These are phyloP conservation scores for Microthlaspi erraticum DNA, from an alignment of 345 rosid species.

Conservation along the genomic window DNA sequence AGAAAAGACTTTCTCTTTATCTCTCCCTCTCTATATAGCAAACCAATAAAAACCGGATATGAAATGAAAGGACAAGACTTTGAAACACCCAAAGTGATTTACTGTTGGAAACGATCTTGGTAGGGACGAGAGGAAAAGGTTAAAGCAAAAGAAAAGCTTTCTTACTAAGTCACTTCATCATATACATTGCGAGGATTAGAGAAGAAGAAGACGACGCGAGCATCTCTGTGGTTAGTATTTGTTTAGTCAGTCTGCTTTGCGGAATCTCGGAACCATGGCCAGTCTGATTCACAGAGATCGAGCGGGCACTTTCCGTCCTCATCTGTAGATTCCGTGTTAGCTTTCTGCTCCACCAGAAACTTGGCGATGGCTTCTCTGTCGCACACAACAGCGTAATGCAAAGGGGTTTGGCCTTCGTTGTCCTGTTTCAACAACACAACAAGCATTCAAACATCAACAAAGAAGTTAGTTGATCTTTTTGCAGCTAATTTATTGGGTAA, in stretches of 20 bases:
- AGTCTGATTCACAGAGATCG: conserved; percentile 66
- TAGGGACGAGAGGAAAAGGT: conserved; percentile 13
- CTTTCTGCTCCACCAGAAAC: conserved; percentile 81
- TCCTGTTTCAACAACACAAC: conserved; percentile 57
- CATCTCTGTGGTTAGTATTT: conserved; percentile 38
- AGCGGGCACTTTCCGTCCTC: conserved; percentile 65
- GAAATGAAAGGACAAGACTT: conserved; percentile 21
- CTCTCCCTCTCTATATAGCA: conserved; percentile 23
- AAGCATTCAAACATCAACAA: conserved; percentile 10
- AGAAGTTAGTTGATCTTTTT: conserved; percentile 12
- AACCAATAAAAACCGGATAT: conserved; percentile 36
- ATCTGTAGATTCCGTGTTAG: conserved; percentile 65
- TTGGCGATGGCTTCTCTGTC: conserved; percentile 81
- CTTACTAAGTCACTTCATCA: conserved; percentile 46
- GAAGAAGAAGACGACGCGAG: conserved; percentile 22
- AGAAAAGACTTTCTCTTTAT: conserved; percentile 25
- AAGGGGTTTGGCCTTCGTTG: conserved; percentile 88
- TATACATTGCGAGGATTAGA: conserved; percentile 50
- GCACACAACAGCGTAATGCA: conserved; percentile 93
- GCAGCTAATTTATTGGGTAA: not conserved
- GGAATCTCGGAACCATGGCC: conserved; percentile 69
- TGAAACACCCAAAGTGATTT: conserved; percentile 33
- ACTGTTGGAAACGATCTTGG: conserved; percentile 16
- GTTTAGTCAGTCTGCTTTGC: conserved; percentile 39
- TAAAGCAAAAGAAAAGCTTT: conserved; percentile 21